Evolutionary conservation across 257 asterid species (phyloP).

Genomic region (Primulina huaijiensis): DNA sequence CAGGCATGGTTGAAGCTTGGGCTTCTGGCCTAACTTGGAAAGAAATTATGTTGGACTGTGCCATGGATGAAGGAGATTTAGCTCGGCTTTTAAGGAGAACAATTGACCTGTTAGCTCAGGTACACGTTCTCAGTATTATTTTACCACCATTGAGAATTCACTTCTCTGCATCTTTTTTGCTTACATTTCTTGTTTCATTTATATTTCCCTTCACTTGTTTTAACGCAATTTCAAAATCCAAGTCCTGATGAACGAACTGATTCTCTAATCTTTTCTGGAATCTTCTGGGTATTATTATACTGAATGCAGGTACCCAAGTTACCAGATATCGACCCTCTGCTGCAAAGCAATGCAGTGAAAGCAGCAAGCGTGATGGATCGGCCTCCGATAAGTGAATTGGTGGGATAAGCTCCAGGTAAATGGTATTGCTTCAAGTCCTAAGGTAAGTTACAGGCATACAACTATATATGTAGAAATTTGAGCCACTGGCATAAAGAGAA

Average conservation of each 20-base stretch:
- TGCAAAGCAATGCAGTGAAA: conserved; percentile 80
- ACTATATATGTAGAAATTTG: too few species aligned
- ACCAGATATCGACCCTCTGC: conserved; percentile 76
- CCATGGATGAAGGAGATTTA: conserved; percentile 98
- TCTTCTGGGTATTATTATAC: background rate
- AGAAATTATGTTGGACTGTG: conserved; percentile 98
- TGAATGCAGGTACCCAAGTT: conserved; percentile 72
- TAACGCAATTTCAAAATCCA: too few species aligned
- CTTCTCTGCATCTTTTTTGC: too few species aligned
- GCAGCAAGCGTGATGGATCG: conserved; percentile 93
- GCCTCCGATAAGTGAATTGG: conserved; percentile 89
- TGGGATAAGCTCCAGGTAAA: conserved; percentile 39
- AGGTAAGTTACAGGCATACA: too few species aligned
- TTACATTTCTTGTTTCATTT: too few species aligned
- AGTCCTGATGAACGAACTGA: background rate
- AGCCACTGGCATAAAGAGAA: too few species aligned
- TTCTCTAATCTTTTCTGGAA: conserved; percentile 5
- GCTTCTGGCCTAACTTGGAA: conserved; percentile 99
- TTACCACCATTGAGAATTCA: background rate
- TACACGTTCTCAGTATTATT: conserved; percentile 18
- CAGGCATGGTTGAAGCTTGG: conserved; percentile 99
- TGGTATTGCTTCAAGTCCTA: too few species aligned
- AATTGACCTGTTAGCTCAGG: conserved; percentile 93
- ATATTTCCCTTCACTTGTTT: too few species aligned
- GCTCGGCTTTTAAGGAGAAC: conserved; percentile 93